phyloP scores from a whole-genome alignment of 2,329 filamentous ascomycete genomes.

The Rhynchosporium secalis region DNA sequence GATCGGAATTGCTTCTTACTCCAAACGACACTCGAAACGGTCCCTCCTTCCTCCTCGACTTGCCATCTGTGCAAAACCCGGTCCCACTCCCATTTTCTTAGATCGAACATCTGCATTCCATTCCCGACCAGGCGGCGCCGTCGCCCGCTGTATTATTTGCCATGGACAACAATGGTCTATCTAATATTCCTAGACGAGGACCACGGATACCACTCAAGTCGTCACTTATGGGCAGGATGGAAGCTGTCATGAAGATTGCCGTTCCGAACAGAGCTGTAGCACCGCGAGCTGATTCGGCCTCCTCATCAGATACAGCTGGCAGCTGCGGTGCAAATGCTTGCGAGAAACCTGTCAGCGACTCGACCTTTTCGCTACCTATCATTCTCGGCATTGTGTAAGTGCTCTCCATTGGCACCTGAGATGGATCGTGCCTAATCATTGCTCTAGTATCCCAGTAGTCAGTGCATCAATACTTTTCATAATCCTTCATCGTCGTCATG shows the following conservation, averaged over 20 bases:
- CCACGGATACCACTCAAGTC: constrained; percentile 29
- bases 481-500: constrained; percentile 76
- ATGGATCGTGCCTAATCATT: neutral
- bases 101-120: neutral
- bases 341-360: constrained; percentile 58
- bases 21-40: constrained; percentile 15
- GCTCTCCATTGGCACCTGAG: neutral
- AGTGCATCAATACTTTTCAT: constrained; percentile 66
- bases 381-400: constrained; percentile 71
- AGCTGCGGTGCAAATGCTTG: constrained; percentile 49
- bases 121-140: neutral
- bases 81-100: neutral
- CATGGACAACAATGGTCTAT: constrained; percentile 31
- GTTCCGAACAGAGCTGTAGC: constrained; percentile 33
- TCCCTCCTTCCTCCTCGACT: constrained; percentile 27
- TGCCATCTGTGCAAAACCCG: neutral
- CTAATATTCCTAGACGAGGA: constrained; percentile 35
- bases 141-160: constrained; percentile 11
- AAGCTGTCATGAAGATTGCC: constrained; percentile 31
- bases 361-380: constrained; percentile 64
- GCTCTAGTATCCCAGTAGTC: constrained; percentile 70
- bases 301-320: constrained; percentile 31
- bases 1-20: constrained; percentile 16
- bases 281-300: constrained; percentile 27
- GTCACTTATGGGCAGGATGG: constrained; percentile 30